Evolutionary conservation across 164 flowering plant species (phyloP), one percentile per base, ranked within the genome.

Genomic region (Nelumbo lutea): DNA sequence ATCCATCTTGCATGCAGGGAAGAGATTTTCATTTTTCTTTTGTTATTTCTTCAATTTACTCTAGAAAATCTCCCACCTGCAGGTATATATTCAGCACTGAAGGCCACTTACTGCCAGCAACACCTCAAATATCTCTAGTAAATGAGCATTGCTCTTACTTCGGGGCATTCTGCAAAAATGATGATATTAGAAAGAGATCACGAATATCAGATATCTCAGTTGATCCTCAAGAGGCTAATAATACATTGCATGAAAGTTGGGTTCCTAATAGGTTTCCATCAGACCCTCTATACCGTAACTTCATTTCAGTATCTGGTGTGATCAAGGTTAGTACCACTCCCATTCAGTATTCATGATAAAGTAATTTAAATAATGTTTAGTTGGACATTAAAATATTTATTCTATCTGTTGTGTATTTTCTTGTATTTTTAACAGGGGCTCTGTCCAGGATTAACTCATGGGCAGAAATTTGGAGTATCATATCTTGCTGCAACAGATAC

Each of bases 21-120:
- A 39, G 8, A 38, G 43, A 39, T 41, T 5, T 15, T 48, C 46
- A 41, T n/a, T 59, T 47, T 62, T 38, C 3, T 73, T 40, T 27
- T 27, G 27, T 27, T 27, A 27, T 27, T 27, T 27, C 42, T 62
- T 55, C 52, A 9, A 50, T 55, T 42, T 59, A 11, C 4, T 42
- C 7, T 10, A 8, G 42, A 68, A 58, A 52, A 42, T 56, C 52
- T 70, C 38, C 27, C 55, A 15, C 61, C 4, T 76, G 40, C 80
- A 95, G 99, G 82, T 95, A 95, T 68, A 72, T 95, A 66, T 95
- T 95, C 72, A 95, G 90, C 79, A 95, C 99, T 4, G 99, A 95
- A 81, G 99, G 99, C 52, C 99, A 95, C 74, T 75, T 95, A 67
- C 67, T 95, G 70, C 99, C 99, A 48, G 83, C 85, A 67, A 87